A percentile compares a stretch with the other conserved stretches of the same genome.
These are phyloP conservation scores for Boletellus sp. DNA, from an alignment of 1,284 basidiomycete species.

Conservation along the genomic window DNA sequence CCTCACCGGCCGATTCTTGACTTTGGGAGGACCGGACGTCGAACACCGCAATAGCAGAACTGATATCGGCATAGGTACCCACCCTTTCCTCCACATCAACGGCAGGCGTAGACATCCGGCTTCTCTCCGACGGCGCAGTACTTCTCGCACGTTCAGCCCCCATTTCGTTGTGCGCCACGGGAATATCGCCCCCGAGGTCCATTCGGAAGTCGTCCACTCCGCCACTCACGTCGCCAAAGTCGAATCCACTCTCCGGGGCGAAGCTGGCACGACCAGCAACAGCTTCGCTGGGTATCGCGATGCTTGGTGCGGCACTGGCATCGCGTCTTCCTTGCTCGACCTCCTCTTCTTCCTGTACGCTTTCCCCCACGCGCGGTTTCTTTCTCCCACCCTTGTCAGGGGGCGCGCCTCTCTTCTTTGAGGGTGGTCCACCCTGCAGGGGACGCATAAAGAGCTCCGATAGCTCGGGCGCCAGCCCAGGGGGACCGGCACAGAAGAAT, in stretches of 20 bases:
- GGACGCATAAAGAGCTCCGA: conserved; percentile 82
- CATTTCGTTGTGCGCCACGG: conserved; percentile 30
- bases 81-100: conserved; percentile 61
- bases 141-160: conserved; percentile 31
- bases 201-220: conserved; percentile 65
- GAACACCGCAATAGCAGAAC: conserved; percentile 80
- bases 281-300: conserved; percentile 50
- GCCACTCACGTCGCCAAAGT: conserved; percentile 52
- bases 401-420: conserved; percentile 54
- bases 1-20: conserved; percentile 39
- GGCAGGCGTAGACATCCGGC: conserved; percentile 67
- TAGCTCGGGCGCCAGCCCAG: conserved; percentile 78
- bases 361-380: conserved; percentile 51
- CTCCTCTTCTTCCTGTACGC: conserved; percentile 50
- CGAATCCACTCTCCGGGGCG: conserved; percentile 52
- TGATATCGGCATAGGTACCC: conserved; percentile 62
- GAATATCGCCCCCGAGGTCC: conserved; percentile 41
- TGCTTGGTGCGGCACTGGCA: conserved; percentile 56
- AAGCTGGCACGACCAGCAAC: conserved; percentile 46
- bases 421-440: conserved; percentile 40
- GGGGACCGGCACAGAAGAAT: conserved; percentile 79
- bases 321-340: conserved; percentile 69
- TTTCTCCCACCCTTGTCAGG: conserved; percentile 59
- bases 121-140: conserved; percentile 50
- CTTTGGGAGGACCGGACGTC: conserved; percentile 62